Evolutionary conservation across 1,139 yeast genomes (phyloP), one percentile per base, ranked within the genome.

Genomic region (Nadsonia commutata): DNA sequence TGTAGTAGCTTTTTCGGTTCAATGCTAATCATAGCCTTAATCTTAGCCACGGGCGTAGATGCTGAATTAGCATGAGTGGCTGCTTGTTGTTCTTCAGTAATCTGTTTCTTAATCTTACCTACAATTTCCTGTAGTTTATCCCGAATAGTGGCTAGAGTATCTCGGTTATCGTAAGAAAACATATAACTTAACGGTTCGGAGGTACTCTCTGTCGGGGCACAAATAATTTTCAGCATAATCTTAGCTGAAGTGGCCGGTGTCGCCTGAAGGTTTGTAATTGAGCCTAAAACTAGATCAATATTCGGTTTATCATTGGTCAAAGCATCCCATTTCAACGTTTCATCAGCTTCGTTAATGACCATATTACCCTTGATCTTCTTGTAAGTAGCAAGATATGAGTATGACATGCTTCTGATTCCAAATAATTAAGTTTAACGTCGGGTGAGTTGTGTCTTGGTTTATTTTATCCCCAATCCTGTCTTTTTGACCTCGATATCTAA

Each of bases 121-220:
- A 83, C 78, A 31, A 80, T 74, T 37, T 78, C 77, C 55, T 82
- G 93, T 13, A 84, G 62, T 0, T 82, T 66, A 37, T 72, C 76
- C 57, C 81, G 82, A 44, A 82, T 75, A 48, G 72, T 74, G 50
- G 80, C 80, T 93, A 84, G 80, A 17, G 83, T 78, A 19, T 76
- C 76, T 46, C 93, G 64, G 54, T 79, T 80, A 46, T 72, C 77
- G 61, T 84, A 84, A 0, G 81, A 65, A 49, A 84, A 75, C 39
- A 67, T 60, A 40, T 63, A 66, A 39, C 67, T 66, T 17, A 67
- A 58, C n/a, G 75, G 70, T 48, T 71, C 71, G 6, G 63, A 67
- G 18, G 38, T 38, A 4, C 65, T 69, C 2, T 62, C 71, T 5
- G 60, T 59, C 11, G 41, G 40, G 0, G 40, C 18, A 37, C 49